Conservation (phyloP, 176 grass and related monocot species). For the Oropetium thomaeum region DNA sequence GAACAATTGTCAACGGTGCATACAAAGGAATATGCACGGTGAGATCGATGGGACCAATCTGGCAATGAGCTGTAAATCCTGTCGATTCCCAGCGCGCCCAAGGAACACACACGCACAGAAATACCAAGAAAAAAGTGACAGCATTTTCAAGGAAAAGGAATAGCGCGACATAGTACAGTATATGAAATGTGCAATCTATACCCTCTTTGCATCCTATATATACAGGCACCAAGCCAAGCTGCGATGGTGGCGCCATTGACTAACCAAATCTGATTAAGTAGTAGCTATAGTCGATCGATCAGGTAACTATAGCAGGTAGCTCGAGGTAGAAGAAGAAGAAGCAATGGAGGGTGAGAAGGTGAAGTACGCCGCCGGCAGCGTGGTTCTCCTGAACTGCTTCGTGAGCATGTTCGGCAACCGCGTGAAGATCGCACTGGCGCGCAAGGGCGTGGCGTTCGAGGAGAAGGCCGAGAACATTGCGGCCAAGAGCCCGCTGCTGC, state of each 20-base stretch:
- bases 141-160: not conserved
- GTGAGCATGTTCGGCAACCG: constrained; percentile 70
- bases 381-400: constrained; percentile 52
- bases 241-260: no score
- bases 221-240: not conserved
- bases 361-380: not conserved
- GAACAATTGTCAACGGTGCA: not conserved
- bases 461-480: constrained; percentile 48
- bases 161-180: no score
- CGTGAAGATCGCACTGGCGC: constrained; percentile 43
- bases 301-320: not conserved
- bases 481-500: constrained; percentile 57
- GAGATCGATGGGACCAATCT: not conserved
- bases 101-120: not conserved
- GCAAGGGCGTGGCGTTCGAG: constrained; percentile 75
- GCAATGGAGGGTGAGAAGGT: constrained; percentile 17
- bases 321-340: not conserved
- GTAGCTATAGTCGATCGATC: no score
- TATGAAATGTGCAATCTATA: no score
- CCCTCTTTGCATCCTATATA: not conserved
- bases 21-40: not conserved
- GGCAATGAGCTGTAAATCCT: no score
- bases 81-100: not conserved
- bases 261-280: no score
- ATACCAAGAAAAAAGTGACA: not conserved